phyloP scores from a whole-genome alignment of 192 early-diverging fungal genomes.

The Umbelopsis isabellina region DNA sequence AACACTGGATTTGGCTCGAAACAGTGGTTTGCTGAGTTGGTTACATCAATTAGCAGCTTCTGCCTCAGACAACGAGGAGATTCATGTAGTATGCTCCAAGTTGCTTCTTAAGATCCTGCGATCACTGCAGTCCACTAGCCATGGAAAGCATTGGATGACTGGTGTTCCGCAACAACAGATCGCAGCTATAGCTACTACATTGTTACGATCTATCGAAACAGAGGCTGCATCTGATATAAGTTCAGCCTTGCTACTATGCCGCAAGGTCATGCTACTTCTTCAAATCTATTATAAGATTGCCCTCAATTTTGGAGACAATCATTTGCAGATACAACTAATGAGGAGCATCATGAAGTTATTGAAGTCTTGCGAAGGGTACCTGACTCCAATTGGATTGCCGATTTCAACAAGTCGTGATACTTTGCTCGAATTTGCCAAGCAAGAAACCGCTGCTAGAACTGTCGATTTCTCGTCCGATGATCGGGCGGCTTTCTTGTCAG shows the following conservation, averaged over 20 bases:
- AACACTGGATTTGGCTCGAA: neutral
- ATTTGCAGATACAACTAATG: neutral
- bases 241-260: neutral
- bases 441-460: neutral
- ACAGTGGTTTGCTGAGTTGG: neutral
- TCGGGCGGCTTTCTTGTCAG: neutral
- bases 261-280: neutral
- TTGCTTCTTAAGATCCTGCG: neutral
- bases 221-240: neutral
- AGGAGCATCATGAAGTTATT: neutral
- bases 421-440: neutral
- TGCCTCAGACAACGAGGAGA: neutral
- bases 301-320: neutral
- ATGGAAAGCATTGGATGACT: neutral
- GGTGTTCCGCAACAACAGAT: slow-evolving; percentile 4
- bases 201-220: neutral
- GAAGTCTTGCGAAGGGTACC: neutral
- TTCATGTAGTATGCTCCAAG: slow-evolving; percentile 11
- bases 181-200: neutral
- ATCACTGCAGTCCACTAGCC: neutral
- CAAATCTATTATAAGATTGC: neutral
- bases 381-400: neutral
- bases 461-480: neutral
- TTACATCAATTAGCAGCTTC: neutral
- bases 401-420: neutral